A percentile compares a stretch with the other conserved stretches of the same genome.
Evolutionary conservation across 768 basidiomycete species (phyloP).

Genomic region (Leucosporidium yakuticum): DNA sequence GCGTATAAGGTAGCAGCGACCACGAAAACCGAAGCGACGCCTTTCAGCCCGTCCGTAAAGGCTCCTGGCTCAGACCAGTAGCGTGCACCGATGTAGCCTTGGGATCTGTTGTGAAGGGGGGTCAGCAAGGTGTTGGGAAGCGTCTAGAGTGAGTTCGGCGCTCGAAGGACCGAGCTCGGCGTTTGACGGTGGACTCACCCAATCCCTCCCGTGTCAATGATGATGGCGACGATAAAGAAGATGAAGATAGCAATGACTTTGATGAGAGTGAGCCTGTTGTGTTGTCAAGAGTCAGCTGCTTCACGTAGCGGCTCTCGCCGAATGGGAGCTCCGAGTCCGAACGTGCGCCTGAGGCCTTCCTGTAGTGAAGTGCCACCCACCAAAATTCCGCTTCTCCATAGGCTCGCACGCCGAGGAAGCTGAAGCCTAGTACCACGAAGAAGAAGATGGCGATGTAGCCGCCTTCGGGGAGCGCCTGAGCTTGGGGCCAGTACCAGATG

Average conservation of each 20-base stretch:
- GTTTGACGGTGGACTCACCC: neutral
- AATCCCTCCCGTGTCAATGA: constrained; percentile 44
- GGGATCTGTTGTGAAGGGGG: constrained; percentile 33
- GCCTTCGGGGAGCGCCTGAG: constrained; percentile 17
- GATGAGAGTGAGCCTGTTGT: constrained; percentile 40
- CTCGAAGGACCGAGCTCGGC: too few species aligned
- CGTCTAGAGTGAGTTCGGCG: too few species aligned
- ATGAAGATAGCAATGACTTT: constrained; percentile 45
- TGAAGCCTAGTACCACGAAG: constrained; percentile 24
- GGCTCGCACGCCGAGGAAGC: constrained; percentile 31
- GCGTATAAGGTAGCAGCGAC: constrained; percentile 52
- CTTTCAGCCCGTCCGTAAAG: constrained; percentile 66
- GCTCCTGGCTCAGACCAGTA: constrained; percentile 47
- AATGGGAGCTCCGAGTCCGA: too few species aligned
- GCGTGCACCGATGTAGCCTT: constrained; percentile 40
- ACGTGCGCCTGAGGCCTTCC: too few species aligned
- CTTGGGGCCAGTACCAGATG: constrained; percentile 2
- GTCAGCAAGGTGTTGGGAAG: neutral
- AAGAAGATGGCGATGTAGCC: constrained; percentile 25
- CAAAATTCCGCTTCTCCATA: constrained; percentile 43
- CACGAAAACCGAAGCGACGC: neutral
- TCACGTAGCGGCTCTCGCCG: too few species aligned
- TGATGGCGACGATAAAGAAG: constrained; percentile 43
- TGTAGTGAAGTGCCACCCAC: constrained; percentile 7
- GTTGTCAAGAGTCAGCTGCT: neutral